Evolutionary conservation across 2,329 filamentous ascomycete species (phyloP).

Genomic region (Microdochium trichocladiopsis): DNA sequence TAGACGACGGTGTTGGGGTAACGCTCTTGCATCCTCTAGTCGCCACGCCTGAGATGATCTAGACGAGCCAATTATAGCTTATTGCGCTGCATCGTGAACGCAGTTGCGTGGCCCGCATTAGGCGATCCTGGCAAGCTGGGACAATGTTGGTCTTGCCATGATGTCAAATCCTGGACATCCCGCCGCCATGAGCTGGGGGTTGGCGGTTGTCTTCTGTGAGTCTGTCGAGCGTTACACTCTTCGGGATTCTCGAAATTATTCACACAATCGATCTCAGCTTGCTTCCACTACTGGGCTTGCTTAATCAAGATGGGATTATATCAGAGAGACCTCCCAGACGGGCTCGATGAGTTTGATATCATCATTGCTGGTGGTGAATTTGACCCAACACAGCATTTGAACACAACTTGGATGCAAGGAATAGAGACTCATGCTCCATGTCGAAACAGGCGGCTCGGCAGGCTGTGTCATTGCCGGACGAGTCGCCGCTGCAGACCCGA

Average conservation of each 20-base stretch:
- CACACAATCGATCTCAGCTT: too few species aligned
- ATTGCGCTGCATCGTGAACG: too few species aligned
- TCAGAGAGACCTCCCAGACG: conserved; percentile 11
- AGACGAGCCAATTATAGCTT: too few species aligned
- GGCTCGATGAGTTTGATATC: conserved; percentile 37
- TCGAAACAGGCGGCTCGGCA: conserved; percentile 41
- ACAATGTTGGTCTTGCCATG: not conserved
- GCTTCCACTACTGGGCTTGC: too few species aligned
- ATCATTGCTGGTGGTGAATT: conserved; percentile 39
- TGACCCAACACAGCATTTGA: not conserved
- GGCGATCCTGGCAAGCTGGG: not conserved
- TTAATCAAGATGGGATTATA: not conserved
- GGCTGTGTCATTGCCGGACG: conserved; percentile 41
- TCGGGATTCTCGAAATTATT: not conserved
- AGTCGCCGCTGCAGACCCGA: conserved; percentile 40
- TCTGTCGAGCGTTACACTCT: too few species aligned
- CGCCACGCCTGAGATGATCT: too few species aligned
- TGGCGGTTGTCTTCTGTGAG: too few species aligned
- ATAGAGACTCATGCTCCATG: not conserved
- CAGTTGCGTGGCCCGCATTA: not conserved
- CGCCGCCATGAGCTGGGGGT: too few species aligned
- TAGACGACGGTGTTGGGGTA: too few species aligned
- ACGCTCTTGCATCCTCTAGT: too few species aligned
- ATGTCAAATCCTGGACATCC: too few species aligned
- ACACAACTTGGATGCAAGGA: not conserved